Evolutionary conservation across 352 stramenopile species (phyloP).

Genomic region (Globisporangium uncinulatum): DNA sequence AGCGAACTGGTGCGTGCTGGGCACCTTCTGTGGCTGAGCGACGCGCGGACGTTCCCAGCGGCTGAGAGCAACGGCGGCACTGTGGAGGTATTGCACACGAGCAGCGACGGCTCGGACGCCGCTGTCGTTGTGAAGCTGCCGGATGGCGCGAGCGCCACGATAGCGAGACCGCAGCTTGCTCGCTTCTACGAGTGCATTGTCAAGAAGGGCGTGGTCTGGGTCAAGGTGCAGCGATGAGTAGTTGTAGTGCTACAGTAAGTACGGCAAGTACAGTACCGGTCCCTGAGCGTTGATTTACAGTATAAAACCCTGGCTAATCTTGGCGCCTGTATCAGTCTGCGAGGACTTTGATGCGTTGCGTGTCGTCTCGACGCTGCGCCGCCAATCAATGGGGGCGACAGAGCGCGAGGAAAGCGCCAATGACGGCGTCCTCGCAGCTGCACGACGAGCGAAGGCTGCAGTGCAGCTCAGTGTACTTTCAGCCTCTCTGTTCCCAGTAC

Average conservation of each 20-base stretch:
- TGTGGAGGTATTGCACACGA: slow-evolving; percentile 22
- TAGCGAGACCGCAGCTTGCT: slow-evolving; percentile 18
- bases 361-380: no score
- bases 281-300: no score
- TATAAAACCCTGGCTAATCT: no score
- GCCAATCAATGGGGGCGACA: no score
- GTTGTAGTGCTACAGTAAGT: no score
- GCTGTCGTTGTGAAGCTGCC: slow-evolving; percentile 22
- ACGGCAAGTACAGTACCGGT: no score
- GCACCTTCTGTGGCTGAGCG: slow-evolving; percentile 34
- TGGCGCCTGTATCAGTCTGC: no score
- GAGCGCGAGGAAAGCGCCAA: no score
- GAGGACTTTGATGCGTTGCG: no score
- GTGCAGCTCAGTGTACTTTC: not conserved
- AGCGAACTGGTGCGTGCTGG: slow-evolving; percentile 21
- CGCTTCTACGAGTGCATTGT: slow-evolving; percentile 38
- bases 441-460: no score
- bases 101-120: slow-evolving; percentile 12
- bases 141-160: slow-evolving; percentile 12
- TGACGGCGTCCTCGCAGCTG: not conserved
- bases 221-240: slow-evolving; percentile 11
- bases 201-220: slow-evolving; percentile 23
- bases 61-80: slow-evolving; percentile 15
- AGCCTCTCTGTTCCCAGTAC: not conserved
- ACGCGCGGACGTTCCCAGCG: not conserved